Conservation (phyloP, 192 early-diverging fungal genomes). For the Spizellomyces punctatus region DNA sequence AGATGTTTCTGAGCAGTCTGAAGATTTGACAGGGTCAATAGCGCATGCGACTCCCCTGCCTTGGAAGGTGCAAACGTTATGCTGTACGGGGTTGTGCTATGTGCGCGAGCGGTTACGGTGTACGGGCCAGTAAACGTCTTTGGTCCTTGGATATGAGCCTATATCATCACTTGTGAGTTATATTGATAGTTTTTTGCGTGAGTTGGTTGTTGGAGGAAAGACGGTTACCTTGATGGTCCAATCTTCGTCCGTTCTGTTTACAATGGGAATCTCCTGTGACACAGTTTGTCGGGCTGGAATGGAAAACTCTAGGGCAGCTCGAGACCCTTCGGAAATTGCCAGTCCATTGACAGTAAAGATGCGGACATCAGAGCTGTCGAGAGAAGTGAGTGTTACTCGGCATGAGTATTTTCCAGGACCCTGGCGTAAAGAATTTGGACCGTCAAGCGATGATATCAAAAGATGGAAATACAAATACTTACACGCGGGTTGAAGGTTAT, state of each 20-base stretch:
- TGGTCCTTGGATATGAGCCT: slow-evolving; percentile 43
- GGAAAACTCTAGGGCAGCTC: slow-evolving; percentile 47
- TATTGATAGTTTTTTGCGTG: no score
- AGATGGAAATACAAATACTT: not conserved
- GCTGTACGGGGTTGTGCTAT: slow-evolving; percentile 32
- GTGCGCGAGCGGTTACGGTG: slow-evolving; percentile 38
- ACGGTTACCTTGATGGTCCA: slow-evolving; percentile 50
- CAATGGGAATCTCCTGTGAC: slow-evolving; percentile 55
- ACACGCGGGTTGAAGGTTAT: slow-evolving; percentile 49
- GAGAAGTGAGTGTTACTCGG: slow-evolving; percentile 44
- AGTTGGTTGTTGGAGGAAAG: not conserved
- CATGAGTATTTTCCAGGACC: slow-evolving; percentile 53
- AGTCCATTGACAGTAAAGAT: slow-evolving; percentile 47
- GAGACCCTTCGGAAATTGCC: slow-evolving; percentile 53
- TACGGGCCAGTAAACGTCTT: slow-evolving; percentile 39
- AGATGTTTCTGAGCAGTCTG: slow-evolving; percentile 53
- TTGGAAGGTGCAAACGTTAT: slow-evolving; percentile 43
- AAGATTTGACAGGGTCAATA: slow-evolving; percentile 46
- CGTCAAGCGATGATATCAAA: not conserved
- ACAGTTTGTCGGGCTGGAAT: slow-evolving; percentile 48
- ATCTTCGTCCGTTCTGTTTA: slow-evolving; percentile 56
- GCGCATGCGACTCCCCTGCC: slow-evolving; percentile 29
- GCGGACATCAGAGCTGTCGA: slow-evolving; percentile 49
- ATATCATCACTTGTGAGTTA: not conserved
- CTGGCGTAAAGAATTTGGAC: slow-evolving; percentile 25